Evolutionary conservation across 2,329 filamentous ascomycete genomes (phyloP).

Genomic region (Aureobasidium vineae): DNA sequence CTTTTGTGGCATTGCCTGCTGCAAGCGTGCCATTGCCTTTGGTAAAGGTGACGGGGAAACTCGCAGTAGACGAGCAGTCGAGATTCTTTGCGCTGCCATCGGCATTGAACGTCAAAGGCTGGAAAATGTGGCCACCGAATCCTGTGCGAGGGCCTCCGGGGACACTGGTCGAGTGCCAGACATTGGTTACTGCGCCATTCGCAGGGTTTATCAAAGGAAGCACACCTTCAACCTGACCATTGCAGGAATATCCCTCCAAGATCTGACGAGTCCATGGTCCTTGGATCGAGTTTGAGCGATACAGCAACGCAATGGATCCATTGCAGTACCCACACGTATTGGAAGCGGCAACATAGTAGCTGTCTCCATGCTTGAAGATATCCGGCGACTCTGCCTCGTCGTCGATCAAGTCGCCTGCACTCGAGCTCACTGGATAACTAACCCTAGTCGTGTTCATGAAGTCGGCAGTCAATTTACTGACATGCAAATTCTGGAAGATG

Average conservation of each 20-base stretch:
- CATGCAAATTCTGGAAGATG: constrained; percentile 33
- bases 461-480: constrained; percentile 29
- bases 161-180: constrained; percentile 32
- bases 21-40: constrained; percentile 26
- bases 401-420: constrained; percentile 30
- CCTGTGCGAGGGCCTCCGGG: constrained; percentile 31
- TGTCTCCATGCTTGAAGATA: constrained; percentile 30
- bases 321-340: constrained; percentile 35
- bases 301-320: constrained; percentile 31
- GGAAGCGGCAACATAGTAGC: constrained; percentile 30
- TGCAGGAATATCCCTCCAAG: constrained; percentile 32
- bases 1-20: constrained; percentile 27
- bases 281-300: constrained; percentile 30
- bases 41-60: constrained; percentile 29
- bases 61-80: constrained; percentile 29
- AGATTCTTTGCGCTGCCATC: constrained; percentile 32
- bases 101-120: constrained; percentile 30
- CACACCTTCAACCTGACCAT: constrained; percentile 33
- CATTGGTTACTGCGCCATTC: constrained; percentile 27
- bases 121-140: constrained; percentile 33
- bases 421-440: constrained; percentile 30
- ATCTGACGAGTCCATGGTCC: constrained; percentile 34
- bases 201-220: constrained; percentile 29
- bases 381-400: constrained; percentile 33
- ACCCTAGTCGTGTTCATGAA: constrained; percentile 31